A percentile compares a stretch with the other conserved stretches of the same genome.
Evolutionary conservation across 176 grass and related monocot species (phyloP).

Genomic region (Aegilops umbellulata): DNA sequence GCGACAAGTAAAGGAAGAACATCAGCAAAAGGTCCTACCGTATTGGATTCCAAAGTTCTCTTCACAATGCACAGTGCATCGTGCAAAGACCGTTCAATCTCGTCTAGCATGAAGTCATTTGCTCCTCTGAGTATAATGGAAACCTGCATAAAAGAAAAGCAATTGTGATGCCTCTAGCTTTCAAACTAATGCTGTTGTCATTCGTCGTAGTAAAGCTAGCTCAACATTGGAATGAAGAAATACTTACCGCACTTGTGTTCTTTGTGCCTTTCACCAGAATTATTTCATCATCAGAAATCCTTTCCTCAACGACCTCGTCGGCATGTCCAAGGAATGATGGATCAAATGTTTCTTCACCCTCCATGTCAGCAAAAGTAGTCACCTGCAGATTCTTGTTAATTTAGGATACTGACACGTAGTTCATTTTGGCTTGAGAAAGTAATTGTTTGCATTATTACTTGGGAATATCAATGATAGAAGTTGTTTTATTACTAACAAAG

Average conservation of each 20-base stretch:
- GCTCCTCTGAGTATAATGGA: slow-evolving; percentile 92
- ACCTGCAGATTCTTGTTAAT: slow-evolving; percentile 37
- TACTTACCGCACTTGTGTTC: slow-evolving; percentile 76
- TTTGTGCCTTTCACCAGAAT: slow-evolving; percentile 88
- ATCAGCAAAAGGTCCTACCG: slow-evolving; percentile 41
- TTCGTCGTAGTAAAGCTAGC: not conserved
- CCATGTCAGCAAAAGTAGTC: slow-evolving; percentile 96
- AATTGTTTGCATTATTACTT: slow-evolving; percentile 21
- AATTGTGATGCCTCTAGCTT: not conserved
- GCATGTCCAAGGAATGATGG: slow-evolving; percentile 74
- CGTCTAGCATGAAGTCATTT: slow-evolving; percentile 94
- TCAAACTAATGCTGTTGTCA: not conserved
- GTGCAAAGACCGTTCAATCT: slow-evolving; percentile 89
- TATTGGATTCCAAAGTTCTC: slow-evolving; percentile 85
- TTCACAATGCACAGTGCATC: slow-evolving; percentile 91
- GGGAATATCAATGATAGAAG: too few species aligned
- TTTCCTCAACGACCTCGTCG: slow-evolving; percentile 86
- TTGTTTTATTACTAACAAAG: too few species aligned
- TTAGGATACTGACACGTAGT: not conserved
- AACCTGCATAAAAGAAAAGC: slow-evolving; percentile 41
- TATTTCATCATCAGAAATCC: slow-evolving; percentile 86
- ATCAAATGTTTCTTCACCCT: slow-evolving; percentile 96
- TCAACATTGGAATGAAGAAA: slow-evolving; percentile 20
- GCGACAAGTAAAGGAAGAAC: too few species aligned
- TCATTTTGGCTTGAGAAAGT: slow-evolving; percentile 42